phyloP scores from a whole-genome alignment of 1,284 basidiomycete species.

The Flammula alnicola region DNA sequence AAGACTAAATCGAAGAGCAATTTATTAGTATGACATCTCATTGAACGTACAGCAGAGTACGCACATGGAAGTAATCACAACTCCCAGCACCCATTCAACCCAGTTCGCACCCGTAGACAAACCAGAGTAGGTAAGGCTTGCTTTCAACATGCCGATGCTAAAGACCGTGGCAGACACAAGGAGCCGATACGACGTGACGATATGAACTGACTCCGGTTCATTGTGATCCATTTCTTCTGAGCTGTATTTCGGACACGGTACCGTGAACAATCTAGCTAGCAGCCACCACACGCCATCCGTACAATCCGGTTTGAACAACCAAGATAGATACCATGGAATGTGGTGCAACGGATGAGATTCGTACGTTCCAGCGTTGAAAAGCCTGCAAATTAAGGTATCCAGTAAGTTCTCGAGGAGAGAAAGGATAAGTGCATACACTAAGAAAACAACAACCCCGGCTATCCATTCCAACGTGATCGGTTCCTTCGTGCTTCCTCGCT shows the following conservation, averaged over 20 bases:
- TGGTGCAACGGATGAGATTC: background rate
- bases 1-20: background rate
- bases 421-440: background rate
- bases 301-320: conserved; percentile 5
- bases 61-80: conserved; percentile 5
- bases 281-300: conserved; percentile 2
- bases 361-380: conserved; percentile 4
- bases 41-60: background rate
- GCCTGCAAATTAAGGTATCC: background rate
- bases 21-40: background rate
- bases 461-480: background rate
- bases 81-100: conserved; percentile 10
- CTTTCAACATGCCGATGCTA: conserved; percentile 4
- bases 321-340: conserved; percentile 1
- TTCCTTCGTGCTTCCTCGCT: background rate
- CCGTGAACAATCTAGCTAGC: background rate
- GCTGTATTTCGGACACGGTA: background rate
- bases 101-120: background rate
- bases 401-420: background rate
- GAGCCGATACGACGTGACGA: conserved; percentile 8
- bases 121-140: conserved; percentile 1
- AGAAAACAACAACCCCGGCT: conserved; percentile 1
- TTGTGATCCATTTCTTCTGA: background rate
- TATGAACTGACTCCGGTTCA: background rate
- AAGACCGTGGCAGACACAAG: conserved; percentile 7